Base-by-base conservation (phyloP, 176 grass and related monocot genomes). In the Triticum turgidum region DNA sequence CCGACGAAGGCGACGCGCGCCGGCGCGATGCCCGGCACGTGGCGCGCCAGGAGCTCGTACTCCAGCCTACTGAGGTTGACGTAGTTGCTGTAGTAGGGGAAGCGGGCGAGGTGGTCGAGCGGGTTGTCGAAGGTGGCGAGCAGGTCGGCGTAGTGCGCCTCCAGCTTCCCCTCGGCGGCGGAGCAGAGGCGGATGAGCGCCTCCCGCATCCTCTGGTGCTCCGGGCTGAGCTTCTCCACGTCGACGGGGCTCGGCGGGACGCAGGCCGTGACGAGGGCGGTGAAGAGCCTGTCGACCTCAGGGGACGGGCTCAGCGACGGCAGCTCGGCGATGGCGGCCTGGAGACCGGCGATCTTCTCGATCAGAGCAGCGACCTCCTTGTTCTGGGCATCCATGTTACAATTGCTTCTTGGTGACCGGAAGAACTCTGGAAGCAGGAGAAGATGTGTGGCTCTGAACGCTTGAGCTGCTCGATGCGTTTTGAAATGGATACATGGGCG, bases 21-120 rank as follows among this genome's bases (percentile, higher is more conserved):
- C 0, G 92, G 82, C 1, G 77, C 82, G 2, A 85, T 17, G n/a
- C 76, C 88, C 0, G 73, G 78, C 27, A 87, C 70, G 85, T 94
- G 79, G 27, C 85, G 61, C 0, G 85, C 61, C 20, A 98, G 69
- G 35, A 98, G 85, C 3, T 89, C 84, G 83, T 90, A 86, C 91
- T 98, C 96, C 12, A 95, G 66, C 33, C 80, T 85, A 84, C 93
- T 94, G 15, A 98, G 89, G 69, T 92, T 87, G 70, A 98, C 37
- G 80, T 98, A 98, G 83, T 98, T 98, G 69, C 38, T 88, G 54
- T 89, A 94, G 86, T 95, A 98, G 0, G 96, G 96, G 65, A 98
- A 98, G 49, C 86, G 84, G 30, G 7, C 39, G 18, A 98, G 73
- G 71, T 98, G 91, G 24, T 92, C 86, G 41, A 98, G 85, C n/a